Evolutionary conservation across 2,329 filamentous ascomycete genomes (phyloP).

Genomic region (Colletotrichum caudatum): DNA sequence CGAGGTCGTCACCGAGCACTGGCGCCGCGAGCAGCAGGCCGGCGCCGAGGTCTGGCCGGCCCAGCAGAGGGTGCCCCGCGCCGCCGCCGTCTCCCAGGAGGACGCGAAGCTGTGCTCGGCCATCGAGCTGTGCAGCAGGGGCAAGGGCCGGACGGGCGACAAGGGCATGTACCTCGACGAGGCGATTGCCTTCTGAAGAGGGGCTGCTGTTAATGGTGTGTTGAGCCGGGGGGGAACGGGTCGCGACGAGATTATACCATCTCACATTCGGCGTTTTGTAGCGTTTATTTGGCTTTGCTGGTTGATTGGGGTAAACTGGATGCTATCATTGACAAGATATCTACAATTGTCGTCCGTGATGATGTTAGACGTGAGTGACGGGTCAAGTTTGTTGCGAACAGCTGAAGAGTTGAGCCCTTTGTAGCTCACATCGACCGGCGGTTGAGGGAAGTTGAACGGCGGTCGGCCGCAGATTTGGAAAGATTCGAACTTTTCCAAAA

Average conservation of each 20-base stretch:
- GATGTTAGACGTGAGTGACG: background rate
- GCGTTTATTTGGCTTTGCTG: background rate
- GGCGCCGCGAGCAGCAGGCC: constrained; percentile 58
- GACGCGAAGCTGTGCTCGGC: constrained; percentile 52
- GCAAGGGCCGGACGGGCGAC: constrained; percentile 41
- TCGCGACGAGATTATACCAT: background rate
- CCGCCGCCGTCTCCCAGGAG: constrained; percentile 45
- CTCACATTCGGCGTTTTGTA: constrained; percentile 12
- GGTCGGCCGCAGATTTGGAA: too few relatives aligned
- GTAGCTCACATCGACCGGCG: background rate
- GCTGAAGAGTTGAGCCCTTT: background rate
- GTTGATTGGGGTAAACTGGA: background rate
- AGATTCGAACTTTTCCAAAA: too few relatives aligned
- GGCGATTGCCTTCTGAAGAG: constrained; percentile 42
- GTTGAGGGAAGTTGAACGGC: too few relatives aligned
- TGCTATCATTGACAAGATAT: background rate
- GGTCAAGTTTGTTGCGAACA: background rate
- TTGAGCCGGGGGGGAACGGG: background rate
- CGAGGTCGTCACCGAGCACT: constrained; percentile 61
- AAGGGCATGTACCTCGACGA: constrained; percentile 40
- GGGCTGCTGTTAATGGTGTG: too few relatives aligned
- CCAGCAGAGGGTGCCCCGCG: constrained; percentile 50
- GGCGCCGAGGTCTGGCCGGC: constrained; percentile 66
- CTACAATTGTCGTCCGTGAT: background rate
- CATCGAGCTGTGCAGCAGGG: constrained; percentile 49